Percentiles rank a stretch among this genome's conserved stretches.
Evolutionary conservation across 2,329 filamentous ascomycete genomes (phyloP).

Genomic region (Myrmaecium sp.): DNA sequence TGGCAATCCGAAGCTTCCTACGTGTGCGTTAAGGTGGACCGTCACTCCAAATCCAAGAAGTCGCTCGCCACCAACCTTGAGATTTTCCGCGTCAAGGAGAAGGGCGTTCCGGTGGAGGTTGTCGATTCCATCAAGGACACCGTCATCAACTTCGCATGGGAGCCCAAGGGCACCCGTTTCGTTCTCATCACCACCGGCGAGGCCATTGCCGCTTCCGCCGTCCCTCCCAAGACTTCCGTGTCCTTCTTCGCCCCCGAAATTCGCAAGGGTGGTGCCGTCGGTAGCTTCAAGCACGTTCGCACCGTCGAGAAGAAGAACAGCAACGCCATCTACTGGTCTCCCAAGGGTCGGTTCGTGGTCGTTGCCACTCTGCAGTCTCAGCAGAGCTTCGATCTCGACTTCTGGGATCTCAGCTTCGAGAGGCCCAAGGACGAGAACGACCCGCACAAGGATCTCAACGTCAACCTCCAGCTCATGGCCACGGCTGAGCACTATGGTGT

Average conservation of each 20-base stretch:
- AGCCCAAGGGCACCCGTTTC: conserved; percentile 93
- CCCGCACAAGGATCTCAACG: conserved; percentile 81
- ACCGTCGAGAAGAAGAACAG: conserved; percentile 98
- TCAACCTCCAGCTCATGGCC: conserved; percentile 90
- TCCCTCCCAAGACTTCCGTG: conserved; percentile 84
- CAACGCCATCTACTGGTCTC: conserved; percentile 99
- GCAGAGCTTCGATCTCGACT: conserved; percentile 89
- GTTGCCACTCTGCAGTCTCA: conserved; percentile 85
- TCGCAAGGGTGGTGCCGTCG: conserved; percentile 60
- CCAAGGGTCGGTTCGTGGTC: conserved; percentile 84
- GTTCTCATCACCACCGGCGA: conserved; percentile 93
- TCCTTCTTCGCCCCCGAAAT: conserved; percentile 97
- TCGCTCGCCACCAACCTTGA: conserved; percentile 92
- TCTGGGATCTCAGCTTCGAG: conserved; percentile 95
- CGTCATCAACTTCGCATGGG: conserved; percentile 99
- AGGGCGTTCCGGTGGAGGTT: conserved; percentile 95
- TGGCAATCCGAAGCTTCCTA: conserved; percentile 94
- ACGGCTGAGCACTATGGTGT: conserved; percentile 91
- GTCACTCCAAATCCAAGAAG: conserved; percentile 98
- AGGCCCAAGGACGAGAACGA: conserved; percentile 63
- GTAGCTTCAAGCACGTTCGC: conserved; percentile 92
- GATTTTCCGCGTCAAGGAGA: conserved; percentile 94
- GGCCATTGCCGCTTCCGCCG: conserved; percentile 57
- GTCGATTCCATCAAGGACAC: conserved; percentile 97
- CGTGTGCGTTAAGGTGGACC: conserved; percentile 95